Conservation (phyloP, 1,284 basidiomycete genomes). For the Pseudozyma tsukubaensis region DNA sequence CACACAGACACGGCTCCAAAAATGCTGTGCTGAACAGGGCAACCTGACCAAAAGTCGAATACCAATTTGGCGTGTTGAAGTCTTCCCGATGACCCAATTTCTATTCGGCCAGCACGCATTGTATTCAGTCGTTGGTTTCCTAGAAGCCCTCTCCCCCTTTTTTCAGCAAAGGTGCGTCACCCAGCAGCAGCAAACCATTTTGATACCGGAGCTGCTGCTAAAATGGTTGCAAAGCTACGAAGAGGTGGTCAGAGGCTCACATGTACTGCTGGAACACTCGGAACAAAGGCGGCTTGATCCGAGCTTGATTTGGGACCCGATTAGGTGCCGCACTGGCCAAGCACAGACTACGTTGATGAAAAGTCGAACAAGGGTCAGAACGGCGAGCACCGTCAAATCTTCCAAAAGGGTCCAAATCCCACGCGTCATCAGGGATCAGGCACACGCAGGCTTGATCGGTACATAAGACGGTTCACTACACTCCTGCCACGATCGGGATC, state of each 20-base stretch:
- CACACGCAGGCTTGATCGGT: neutral
- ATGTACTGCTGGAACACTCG: no score
- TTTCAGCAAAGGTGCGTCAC: neutral
- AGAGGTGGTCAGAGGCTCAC: no score
- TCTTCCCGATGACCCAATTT: no score
- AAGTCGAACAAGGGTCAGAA: neutral
- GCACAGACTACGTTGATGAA: neutral
- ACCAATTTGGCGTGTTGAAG: neutral
- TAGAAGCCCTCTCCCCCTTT: no score
- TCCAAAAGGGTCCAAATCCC: conserved; percentile 3
- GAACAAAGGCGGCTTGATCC: no score
- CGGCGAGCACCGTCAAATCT: neutral
- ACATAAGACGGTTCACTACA: neutral
- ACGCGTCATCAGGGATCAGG: neutral
- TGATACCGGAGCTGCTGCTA: no score
- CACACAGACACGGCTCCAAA: neutral
- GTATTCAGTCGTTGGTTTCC: no score
- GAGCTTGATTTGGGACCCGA: no score
- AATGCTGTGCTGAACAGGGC: neutral
- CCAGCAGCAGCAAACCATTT: no score
- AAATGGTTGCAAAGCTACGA: no score
- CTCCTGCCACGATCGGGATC: neutral
- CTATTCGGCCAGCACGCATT: no score
- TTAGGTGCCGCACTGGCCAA: neutral
- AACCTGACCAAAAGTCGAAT: neutral